Evolutionary conservation across 306 rosid species (phyloP).

Genomic region (Styphnolobium japonicum): DNA sequence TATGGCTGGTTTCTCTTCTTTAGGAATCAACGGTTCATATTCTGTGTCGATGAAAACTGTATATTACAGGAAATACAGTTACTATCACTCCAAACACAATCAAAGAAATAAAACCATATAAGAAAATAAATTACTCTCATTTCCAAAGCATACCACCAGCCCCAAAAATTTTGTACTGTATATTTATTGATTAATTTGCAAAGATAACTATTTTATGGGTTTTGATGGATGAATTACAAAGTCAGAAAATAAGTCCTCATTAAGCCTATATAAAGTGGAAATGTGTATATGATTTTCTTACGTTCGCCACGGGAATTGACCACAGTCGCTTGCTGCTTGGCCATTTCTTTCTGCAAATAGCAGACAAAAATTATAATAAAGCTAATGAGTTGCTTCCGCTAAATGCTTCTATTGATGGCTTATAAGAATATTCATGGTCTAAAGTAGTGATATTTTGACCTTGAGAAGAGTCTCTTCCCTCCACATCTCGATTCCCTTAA

Average conservation of each 20-base stretch:
- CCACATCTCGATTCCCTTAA: constrained; percentile 81
- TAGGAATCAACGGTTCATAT: constrained; percentile 57
- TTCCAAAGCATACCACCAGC: background rate
- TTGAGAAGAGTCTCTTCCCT: constrained; percentile 73
- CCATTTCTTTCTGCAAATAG: constrained; percentile 59
- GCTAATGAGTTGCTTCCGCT: background rate
- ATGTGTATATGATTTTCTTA: constrained; percentile 30
- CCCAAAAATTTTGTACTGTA: too few species aligned
- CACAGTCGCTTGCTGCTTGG: constrained; percentile 30
- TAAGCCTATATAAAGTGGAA: background rate
- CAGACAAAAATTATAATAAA: background rate
- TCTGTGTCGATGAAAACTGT: constrained; percentile 69
- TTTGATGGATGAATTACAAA: background rate
- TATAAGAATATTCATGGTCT: background rate
- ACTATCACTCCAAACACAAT: background rate
- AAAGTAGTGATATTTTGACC: constrained; percentile 18
- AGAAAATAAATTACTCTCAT: background rate
- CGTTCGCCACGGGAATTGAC: constrained; percentile 71
- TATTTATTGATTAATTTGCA: background rate
- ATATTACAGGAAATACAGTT: constrained; percentile 11
- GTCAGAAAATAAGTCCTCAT: background rate
- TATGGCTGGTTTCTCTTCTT: constrained; percentile 58
- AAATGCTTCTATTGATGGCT: background rate
- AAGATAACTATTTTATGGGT: background rate
- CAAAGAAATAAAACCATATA: background rate